A percentile compares a stretch with the other conserved stretches of the same genome.
Conservation (phyloP, 495 filamentous ascomycete species). For the Trichoderma virens region DNA sequence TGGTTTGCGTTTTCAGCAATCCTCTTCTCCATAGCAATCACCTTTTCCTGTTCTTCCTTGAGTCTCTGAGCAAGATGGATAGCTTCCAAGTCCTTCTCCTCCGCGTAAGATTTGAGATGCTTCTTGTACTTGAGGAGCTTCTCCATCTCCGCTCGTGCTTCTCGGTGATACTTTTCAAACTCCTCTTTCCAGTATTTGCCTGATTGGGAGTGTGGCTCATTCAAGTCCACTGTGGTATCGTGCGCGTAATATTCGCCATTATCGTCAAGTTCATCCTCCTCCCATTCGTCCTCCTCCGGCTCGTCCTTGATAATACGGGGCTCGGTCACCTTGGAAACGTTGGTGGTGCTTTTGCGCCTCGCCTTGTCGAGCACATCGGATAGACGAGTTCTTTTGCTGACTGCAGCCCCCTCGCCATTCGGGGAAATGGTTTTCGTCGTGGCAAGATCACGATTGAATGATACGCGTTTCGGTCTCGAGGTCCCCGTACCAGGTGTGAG, state of each 20-base stretch:
- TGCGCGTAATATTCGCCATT: slow-evolving; percentile 30
- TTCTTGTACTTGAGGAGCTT: slow-evolving; percentile 73
- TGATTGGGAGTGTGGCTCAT: slow-evolving; percentile 72
- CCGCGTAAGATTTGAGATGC: slow-evolving; percentile 80
- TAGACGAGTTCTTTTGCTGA: slow-evolving; percentile 41
- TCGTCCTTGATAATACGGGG: slow-evolving; percentile 18
- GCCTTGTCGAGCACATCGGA: slow-evolving; percentile 46
- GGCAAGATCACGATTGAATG: slow-evolving; percentile 61
- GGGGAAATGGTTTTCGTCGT: slow-evolving; percentile 22
- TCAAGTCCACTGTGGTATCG: slow-evolving; percentile 69
- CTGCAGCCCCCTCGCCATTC: slow-evolving; percentile 15
- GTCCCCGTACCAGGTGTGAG: slow-evolving; percentile 80
- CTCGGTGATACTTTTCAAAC: slow-evolving; percentile 72
- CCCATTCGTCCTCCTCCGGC: slow-evolving; percentile 35
- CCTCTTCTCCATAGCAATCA: slow-evolving; percentile 50
- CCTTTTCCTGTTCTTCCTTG: slow-evolving; percentile 51
- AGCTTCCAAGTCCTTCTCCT: slow-evolving; percentile 79
- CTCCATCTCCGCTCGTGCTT: slow-evolving; percentile 72
- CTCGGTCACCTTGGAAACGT: slow-evolving; percentile 15
- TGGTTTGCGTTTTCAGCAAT: slow-evolving; percentile 53
- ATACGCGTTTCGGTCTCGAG: slow-evolving; percentile 78
- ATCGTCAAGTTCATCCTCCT: slow-evolving; percentile 19
- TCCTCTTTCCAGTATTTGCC: slow-evolving; percentile 92
- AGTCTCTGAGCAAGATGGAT: slow-evolving; percentile 64
- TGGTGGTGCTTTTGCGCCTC: slow-evolving; percentile 23